Evolutionary conservation across 352 stramenopile genomes (phyloP).

Genomic region (Pythium apleroticum): DNA sequence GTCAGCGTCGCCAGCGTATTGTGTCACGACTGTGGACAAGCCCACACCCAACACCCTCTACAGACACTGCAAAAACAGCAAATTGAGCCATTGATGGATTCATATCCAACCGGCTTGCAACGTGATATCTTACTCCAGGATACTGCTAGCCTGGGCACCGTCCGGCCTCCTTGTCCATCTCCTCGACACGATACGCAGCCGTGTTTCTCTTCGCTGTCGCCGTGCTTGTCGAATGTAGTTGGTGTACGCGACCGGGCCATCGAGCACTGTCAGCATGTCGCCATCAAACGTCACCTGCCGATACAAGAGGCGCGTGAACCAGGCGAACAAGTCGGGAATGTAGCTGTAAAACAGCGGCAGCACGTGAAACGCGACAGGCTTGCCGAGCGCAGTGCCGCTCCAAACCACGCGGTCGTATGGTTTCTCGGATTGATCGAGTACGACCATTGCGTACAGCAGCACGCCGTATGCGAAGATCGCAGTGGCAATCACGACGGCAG

Average conservation of each 20-base stretch:
- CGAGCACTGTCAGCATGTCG: not conserved
- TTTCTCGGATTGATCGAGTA: not conserved
- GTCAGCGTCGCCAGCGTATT: not conserved
- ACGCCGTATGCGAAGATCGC: not conserved
- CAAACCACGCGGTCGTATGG: slow-evolving; percentile 4
- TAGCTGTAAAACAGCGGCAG: slow-evolving; percentile 6
- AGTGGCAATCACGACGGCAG: not conserved
- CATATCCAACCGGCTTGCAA: too few relatives aligned
- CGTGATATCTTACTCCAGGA: too few relatives aligned
- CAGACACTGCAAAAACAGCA: too few relatives aligned
- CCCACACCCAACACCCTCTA: not conserved
- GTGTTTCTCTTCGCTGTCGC: not conserved
- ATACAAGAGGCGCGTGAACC: not conserved
- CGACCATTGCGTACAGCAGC: not conserved
- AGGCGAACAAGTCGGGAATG: not conserved
- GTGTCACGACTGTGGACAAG: not conserved
- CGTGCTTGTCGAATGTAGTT: not conserved
- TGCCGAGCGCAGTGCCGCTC: not conserved
- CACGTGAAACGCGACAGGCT: not conserved
- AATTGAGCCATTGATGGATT: too few relatives aligned
- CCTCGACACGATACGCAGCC: not conserved
- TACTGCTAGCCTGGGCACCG: too few relatives aligned
- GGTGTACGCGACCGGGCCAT: not conserved
- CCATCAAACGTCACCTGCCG: not conserved
- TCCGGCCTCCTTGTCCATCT: not conserved